These are phyloP conservation scores for Clitopilus hobsonii DNA, from an alignment of 768 basidiomycete genomes.

Conservation along the genomic window DNA sequence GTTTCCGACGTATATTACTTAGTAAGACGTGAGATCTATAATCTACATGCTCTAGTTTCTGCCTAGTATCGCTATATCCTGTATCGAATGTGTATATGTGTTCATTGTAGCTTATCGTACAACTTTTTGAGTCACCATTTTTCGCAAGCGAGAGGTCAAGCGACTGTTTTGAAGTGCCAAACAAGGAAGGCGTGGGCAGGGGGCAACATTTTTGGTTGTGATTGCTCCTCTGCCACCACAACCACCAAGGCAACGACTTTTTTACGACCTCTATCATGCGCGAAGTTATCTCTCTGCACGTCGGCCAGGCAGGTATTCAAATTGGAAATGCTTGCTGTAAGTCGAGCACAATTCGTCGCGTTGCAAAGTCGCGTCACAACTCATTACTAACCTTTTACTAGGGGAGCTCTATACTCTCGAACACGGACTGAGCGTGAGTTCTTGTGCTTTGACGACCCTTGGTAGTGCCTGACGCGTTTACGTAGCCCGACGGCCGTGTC, in stretches of 20 bases:
- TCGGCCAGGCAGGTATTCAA: conserved; percentile 98
- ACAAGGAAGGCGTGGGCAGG: conserved; percentile 15
- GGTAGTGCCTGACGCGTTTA: conserved; percentile 14
- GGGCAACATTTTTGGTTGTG: conserved; percentile 20
- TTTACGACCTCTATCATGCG: conserved; percentile 51
- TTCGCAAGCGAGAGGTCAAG: conserved; percentile 16
- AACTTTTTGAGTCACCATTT: conserved; percentile 1
- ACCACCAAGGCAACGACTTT: conserved; percentile 15
- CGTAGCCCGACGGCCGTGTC: conserved; percentile 91
- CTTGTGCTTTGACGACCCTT: conserved; percentile 25
- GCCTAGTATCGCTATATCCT: conserved; percentile 23
- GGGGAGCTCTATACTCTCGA: conserved; percentile 99
- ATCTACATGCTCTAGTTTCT: conserved; percentile 84
- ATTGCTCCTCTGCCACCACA: conserved; percentile 29
- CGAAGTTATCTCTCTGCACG: conserved; percentile 98
- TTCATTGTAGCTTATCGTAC: conserved; percentile 9
- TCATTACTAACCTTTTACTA: conserved; percentile 40
- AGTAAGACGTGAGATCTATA: conserved; percentile 87
- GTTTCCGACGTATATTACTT: conserved; percentile 86
- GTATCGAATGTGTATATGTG: conserved; percentile 2
- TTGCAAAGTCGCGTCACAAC: conserved; percentile 14
- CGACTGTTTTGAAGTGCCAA: conserved; percentile 12
- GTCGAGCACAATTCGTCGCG: conserved; percentile 31
- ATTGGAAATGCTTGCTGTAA: conserved; percentile 98
- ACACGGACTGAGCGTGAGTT: conserved; percentile 87